Percentiles rank a stretch among this genome's conserved stretches.
These are phyloP conservation scores for bread wheat (Triticum aestivum) DNA, from an alignment of 176 grass and related monocot genomes.

Conservation along the genomic window IWGSC_CS_RefSeq_v2.1 NC_057798.1:627967899-627968398, in stretches of 20 bases:
- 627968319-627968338: background rate
- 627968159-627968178: slow-evolving; percentile 71
- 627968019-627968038: slow-evolving; percentile 60
- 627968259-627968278: background rate
- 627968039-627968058: too few relatives aligned
- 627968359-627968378: slow-evolving; percentile 46
- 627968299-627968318: too few relatives aligned
- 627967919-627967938: too few relatives aligned
- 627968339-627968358: slow-evolving; percentile 15
- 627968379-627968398: slow-evolving; percentile 47
- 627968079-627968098: too few relatives aligned
- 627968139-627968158: slow-evolving; percentile 67
- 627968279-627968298: too few relatives aligned
- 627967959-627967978: slow-evolving; percentile 36
- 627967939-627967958: background rate
- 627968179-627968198: slow-evolving; percentile 40
- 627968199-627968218: slow-evolving; percentile 53
- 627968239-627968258: slow-evolving; percentile 50
- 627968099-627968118: too few relatives aligned
- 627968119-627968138: slow-evolving; percentile 35
- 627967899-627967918: background rate
- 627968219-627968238: slow-evolving; percentile 30
- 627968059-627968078: too few relatives aligned
- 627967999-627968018: slow-evolving; percentile 43
- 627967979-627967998: slow-evolving; percentile 40